Conservation (phyloP, 805 yeast species). For the Candida glaebosa region DNA sequence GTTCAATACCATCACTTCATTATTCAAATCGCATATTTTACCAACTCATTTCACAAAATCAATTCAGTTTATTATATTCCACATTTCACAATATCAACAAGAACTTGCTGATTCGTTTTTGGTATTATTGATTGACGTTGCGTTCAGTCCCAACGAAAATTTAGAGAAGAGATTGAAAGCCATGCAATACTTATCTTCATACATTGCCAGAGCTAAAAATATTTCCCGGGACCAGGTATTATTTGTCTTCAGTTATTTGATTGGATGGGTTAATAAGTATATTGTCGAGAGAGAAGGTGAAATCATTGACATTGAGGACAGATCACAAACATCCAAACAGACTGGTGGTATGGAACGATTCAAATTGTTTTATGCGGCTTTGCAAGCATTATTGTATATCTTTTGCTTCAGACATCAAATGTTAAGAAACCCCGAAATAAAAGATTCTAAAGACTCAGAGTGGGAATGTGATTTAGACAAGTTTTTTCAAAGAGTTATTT, state of each 20-base stretch:
- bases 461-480: conserved; percentile 85
- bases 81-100: conserved; percentile 73
- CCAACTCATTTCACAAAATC: conserved; percentile 92
- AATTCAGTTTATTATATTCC: conserved; percentile 80
- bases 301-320: conserved; percentile 44
- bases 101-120: conserved; percentile 83
- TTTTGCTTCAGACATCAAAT: conserved; percentile 81
- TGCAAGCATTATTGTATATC: conserved; percentile 86
- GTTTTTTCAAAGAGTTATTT: conserved; percentile 79
- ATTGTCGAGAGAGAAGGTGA: conserved; percentile 84
- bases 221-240: conserved; percentile 69
- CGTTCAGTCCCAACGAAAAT: conserved; percentile 66
- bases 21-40: conserved; percentile 77
- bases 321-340: conserved; percentile 11
- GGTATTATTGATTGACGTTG: conserved; percentile 76
- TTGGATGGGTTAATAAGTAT: conserved; percentile 80
- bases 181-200: conserved; percentile 87
- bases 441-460: conserved; percentile 21
- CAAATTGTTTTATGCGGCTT: conserved; percentile 83
- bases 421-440: conserved; percentile 29
- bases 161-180: conserved; percentile 80
- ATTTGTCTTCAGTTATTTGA: conserved; percentile 76
- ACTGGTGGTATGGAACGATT: conserved; percentile 85
- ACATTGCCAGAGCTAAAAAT: conserved; percentile 79
- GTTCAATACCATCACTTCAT: conserved; percentile 69